phyloP scores from a whole-genome alignment of 306 rosid species.

The Notholithocarpus densiflorus region DNA sequence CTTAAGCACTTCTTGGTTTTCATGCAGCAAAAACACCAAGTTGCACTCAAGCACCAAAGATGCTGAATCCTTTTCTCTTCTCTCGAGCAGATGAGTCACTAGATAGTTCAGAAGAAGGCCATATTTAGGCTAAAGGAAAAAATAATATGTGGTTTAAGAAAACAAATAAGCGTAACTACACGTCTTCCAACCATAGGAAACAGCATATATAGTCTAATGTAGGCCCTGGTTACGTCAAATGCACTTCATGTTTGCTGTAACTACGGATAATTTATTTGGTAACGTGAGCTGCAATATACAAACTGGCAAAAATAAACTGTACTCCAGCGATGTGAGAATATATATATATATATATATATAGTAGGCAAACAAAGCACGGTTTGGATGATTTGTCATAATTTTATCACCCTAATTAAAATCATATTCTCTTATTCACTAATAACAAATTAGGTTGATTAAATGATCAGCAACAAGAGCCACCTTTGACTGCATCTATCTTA shows the following conservation, averaged over 20 bases:
- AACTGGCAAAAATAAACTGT: constrained; percentile 2
- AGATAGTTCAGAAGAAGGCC: background rate
- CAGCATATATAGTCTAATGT: constrained; percentile 20
- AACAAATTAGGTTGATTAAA: background rate
- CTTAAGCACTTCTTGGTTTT: background rate
- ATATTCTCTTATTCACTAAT: background rate
- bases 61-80: background rate
- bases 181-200: constrained; percentile 18
- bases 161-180: background rate
- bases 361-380: background rate
- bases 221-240: constrained; percentile 28
- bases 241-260: constrained; percentile 21
- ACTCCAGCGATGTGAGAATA: background rate
- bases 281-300: constrained; percentile 25
- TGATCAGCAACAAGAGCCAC: background rate
- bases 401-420: background rate
- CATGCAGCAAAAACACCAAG: constrained; percentile 17
- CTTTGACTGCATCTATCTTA: background rate
- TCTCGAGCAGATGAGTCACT: constrained; percentile 7
- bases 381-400: constrained; percentile 23
- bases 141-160: background rate
- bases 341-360: too few species aligned
- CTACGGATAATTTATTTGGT: constrained; percentile 28
- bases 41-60: background rate
- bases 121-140: background rate